Base-by-base conservation (phyloP, 257 asterid species). In the Solanum bulbocastanum region DNA sequence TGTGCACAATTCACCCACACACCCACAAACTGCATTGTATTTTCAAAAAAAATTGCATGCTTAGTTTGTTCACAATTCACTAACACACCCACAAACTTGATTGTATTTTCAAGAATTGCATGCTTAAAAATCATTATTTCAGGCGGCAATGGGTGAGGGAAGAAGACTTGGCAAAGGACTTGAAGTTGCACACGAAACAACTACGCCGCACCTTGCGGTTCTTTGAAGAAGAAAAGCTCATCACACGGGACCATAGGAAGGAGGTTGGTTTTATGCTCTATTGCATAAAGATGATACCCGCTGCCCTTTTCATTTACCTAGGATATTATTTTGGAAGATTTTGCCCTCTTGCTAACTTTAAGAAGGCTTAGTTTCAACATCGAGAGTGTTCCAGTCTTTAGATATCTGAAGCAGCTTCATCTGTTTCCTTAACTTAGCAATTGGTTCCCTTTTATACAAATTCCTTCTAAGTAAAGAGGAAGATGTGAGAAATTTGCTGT, bases 81-180 rank as follows among this genome's bases (percentile, higher is more conserved):
- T 36, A 23, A 4, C 65, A 27, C 84, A 15, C 14, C 35, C n/a
- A 46, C 25, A 42, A 79, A 44, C 25, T 44, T 37, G 25, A 44
- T 8, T 79, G 65, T 25, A 27, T 56, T 20, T 20, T 56, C 65
- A 56, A 56, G 65, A 56, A 56, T 20, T 56, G 65, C 65, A 56
- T 20, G 25, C 25, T 56, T 56, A 56, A 56, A 69, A 83, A 74
- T 88, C 72, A 88, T 87, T 5, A 5, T 10, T 90, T 85, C 91
- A 95, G 99, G 91, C 94, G 96, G 76, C 98, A 94, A 89, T 97
- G 99, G 99, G 95, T 95, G 75, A 92, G 98, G 91, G 99, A 97
- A 89, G 99, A 97, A 91, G 98, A 97, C 86, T 93, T 97, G 95
- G 99, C 99, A 44, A 97, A 94, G 93, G 98, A 94, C 90, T 92